These are phyloP conservation scores for Ormosia emarginata DNA, from an alignment of 306 rosid genomes.

Conservation along the genomic window DNA sequence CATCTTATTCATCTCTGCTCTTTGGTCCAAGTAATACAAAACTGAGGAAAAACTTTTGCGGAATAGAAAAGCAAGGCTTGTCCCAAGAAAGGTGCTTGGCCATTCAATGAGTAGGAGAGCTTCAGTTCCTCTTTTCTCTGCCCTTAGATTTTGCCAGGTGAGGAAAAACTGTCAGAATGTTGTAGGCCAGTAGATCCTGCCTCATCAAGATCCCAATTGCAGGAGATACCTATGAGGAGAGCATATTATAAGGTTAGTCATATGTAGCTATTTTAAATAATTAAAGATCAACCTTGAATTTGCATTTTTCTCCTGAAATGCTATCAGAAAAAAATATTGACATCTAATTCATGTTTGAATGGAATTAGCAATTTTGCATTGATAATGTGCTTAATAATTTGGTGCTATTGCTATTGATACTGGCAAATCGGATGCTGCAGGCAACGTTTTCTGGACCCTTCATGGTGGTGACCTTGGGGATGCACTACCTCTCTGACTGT, in stretches of 20 bases:
- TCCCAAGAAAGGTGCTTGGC: slow-evolving; percentile 28
- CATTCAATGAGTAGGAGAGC: slow-evolving; percentile 5
- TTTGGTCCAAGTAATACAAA: slow-evolving; percentile 25
- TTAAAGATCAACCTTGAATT: background rate
- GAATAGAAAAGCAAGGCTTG: slow-evolving; percentile 4
- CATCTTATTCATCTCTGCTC: slow-evolving; percentile 27
- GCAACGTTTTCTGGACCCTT: slow-evolving; percentile 48
- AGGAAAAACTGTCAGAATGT: slow-evolving; percentile 70
- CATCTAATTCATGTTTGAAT: background rate
- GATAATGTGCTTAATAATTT: slow-evolving; percentile 15
- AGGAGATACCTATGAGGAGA: slow-evolving; percentile 53
- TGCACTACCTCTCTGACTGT: slow-evolving; percentile 21
- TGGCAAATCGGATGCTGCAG: slow-evolving; percentile 47
- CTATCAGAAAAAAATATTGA: background rate
- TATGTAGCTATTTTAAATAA: background rate
- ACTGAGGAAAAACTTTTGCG: background rate
- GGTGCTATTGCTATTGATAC: slow-evolving; percentile 68
- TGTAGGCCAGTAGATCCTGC: slow-evolving; percentile 68
- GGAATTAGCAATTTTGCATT: background rate
- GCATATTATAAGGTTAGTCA: slow-evolving; percentile 31
- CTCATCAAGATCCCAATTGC: slow-evolving; percentile 73
- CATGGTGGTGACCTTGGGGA: slow-evolving; percentile 41
- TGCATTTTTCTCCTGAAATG: background rate
- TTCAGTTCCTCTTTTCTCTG: slow-evolving; percentile 47
- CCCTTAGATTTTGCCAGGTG: slow-evolving; percentile 47